Percentiles rank a stretch among this genome's conserved stretches.
phyloP scores from a whole-genome alignment of 139 green algal genomes.

The Picocystis salinarum region DNA sequence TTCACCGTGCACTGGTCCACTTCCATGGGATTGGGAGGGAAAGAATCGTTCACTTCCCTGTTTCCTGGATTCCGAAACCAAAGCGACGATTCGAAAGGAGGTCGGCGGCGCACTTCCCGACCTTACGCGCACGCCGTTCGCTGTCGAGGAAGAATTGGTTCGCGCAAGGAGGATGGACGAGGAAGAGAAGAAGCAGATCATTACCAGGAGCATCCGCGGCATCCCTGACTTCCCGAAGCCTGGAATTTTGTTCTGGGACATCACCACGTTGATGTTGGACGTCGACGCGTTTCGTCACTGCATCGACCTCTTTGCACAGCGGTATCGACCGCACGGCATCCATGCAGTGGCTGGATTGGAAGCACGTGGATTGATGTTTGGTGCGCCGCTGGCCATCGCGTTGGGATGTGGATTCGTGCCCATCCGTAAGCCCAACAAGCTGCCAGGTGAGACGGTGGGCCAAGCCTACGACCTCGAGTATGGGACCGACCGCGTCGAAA shows the following conservation, averaged over 20 bases:
- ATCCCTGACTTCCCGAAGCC: constrained; percentile 64
- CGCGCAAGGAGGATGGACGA: too few species aligned
- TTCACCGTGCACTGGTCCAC: too few species aligned
- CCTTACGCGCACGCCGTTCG: too few species aligned
- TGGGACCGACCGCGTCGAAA: constrained; percentile 84
- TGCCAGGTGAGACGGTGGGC: constrained; percentile 50
- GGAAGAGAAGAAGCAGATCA: too few species aligned
- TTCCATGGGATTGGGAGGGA: too few species aligned
- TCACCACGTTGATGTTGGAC: constrained; percentile 86
- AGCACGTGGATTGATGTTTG: constrained; percentile 94
- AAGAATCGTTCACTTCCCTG: too few species aligned
- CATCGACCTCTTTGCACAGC: constrained; percentile 4
- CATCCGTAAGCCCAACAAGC: constrained; percentile 90
- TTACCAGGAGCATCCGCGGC: constrained; percentile 4
- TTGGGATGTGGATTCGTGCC: constrained; percentile 73
- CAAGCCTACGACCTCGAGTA: constrained; percentile 38
- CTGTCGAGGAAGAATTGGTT: too few species aligned
- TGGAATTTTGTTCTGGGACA: constrained; percentile 85
- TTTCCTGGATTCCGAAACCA: too few species aligned
- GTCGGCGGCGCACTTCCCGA: too few species aligned
- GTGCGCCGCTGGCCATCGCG: constrained; percentile 72
- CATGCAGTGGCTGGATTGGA: constrained; percentile 67
- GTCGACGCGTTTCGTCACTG: constrained; percentile 20
- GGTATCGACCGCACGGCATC: background rate
- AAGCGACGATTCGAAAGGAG: too few species aligned